Evolutionary conservation across 2,329 filamentous ascomycete genomes (phyloP).

Genomic region (Fusarium beomiforme): DNA sequence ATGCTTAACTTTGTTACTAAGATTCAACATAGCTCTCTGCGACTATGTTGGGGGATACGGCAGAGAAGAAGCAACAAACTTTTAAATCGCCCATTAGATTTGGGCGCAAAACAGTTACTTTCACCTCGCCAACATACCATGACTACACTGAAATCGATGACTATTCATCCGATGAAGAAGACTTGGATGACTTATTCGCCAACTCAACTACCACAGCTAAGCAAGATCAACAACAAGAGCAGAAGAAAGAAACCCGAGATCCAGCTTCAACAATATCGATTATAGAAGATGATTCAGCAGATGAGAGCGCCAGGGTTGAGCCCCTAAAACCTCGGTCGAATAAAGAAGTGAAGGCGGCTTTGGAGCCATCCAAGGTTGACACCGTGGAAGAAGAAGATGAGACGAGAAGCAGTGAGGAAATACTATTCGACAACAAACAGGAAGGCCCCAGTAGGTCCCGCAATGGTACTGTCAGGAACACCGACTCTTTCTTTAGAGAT

Average conservation of each 20-base stretch:
- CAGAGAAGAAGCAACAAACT: constrained; percentile 83
- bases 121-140: constrained; percentile 85
- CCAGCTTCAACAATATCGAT: constrained; percentile 45
- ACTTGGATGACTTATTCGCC: constrained; percentile 58
- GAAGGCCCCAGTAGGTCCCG: constrained; percentile 71
- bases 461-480: constrained; percentile 88
- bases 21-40: constrained; percentile 61
- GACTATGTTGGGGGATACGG: constrained; percentile 69
- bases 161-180: constrained; percentile 80
- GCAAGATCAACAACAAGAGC: constrained; percentile 43
- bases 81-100: constrained; percentile 81
- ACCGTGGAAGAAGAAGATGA: constrained; percentile 49
- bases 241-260: constrained; percentile 45
- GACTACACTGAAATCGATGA: constrained; percentile 90
- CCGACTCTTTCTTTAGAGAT: constrained; percentile 97
- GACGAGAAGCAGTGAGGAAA: constrained; percentile 70
- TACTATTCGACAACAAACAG: constrained; percentile 65
- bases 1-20: constrained; percentile 1
- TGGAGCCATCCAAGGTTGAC: constrained; percentile 48
- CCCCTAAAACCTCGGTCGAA: constrained; percentile 61
- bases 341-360: constrained; percentile 51
- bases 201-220: constrained; percentile 36
- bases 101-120: constrained; percentile 87
- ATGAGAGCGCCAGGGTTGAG: constrained; percentile 65
- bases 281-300: constrained; percentile 49